Evolutionary conservation across 768 basidiomycete species (phyloP), one percentile per base, ranked within the genome.

Genomic region (Zangia roseola): DNA sequence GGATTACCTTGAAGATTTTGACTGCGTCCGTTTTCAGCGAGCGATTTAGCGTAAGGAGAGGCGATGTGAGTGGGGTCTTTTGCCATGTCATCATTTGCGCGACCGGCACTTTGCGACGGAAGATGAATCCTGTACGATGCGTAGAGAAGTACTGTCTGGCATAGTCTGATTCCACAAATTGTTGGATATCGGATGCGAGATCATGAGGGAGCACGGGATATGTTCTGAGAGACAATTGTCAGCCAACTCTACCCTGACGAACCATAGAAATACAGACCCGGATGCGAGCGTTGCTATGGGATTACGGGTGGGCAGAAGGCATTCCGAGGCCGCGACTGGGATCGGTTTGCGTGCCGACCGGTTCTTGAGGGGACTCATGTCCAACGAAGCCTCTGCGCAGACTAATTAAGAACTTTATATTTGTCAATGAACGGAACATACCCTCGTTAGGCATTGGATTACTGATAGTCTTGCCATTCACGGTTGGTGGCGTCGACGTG

Each of bases 61-160:
- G 92, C 0, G 84, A 79, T 3, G 76, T 71, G 39, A 97, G 73
- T 8, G 88, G 83, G 1, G 76, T 60, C 77, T 87, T 91, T 66
- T 95, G 94, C 91, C 92, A 95, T 40, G 81, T 77, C 89, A 97
- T 93, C 71, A 95, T 80, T 61, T 91, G 85, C 20, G 78, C 83
- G 4, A 95, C 81, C 1, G 94, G 92, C 2, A 95, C 81, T 52
- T 77, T 82, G 39, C 91, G 79, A 53, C 80, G 78, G 68, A 93
- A 93, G 49, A 93, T 86, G 62, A 95, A 85, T 0, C 94, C 94
- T 8, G 83, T 88, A n/a, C 86, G 80, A 59, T 93, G 91, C 1
- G 84, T 92, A 16, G 92, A 89, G 63, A 97, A 94, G 65, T 94
- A 95, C 56, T 84, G 85, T 39, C 75, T 76, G 30, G 94, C 91